A percentile compares a stretch with the other conserved stretches of the same genome.
Conservation (phyloP, 768 basidiomycete species). For the Lactifluus pinguis region DNA sequence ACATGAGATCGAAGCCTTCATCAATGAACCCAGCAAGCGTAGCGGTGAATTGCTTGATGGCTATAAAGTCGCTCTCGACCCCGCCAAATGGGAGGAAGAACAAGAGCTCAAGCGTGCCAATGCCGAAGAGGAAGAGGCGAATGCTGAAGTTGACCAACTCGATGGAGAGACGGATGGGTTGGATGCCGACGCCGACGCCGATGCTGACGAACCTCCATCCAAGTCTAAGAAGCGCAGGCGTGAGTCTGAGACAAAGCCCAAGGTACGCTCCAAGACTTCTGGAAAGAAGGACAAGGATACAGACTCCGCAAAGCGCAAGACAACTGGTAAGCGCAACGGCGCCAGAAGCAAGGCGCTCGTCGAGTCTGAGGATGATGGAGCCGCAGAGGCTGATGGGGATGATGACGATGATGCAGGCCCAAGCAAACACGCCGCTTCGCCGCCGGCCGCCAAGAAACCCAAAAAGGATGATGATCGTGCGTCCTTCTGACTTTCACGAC, state of each 20-base stretch:
- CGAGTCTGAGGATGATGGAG: slow-evolving; percentile 60
- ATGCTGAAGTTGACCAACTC: slow-evolving; percentile 61
- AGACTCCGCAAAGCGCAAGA: slow-evolving; percentile 29
- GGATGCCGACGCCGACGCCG: slow-evolving; percentile 40
- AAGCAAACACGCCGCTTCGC: slow-evolving; percentile 41
- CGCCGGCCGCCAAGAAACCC: slow-evolving; percentile 57
- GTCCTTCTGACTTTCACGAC: slow-evolving; percentile 32
- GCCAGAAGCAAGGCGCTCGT: slow-evolving; percentile 52
- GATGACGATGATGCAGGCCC: slow-evolving; percentile 34
- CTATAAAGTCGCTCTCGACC: slow-evolving; percentile 69
- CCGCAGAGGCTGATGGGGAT: slow-evolving; percentile 25
- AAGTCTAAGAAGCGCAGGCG: slow-evolving; percentile 56
- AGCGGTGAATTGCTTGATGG: slow-evolving; percentile 67
- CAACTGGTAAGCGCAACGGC: slow-evolving; percentile 42
- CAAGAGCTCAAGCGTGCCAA: slow-evolving; percentile 28
- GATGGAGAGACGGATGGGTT: slow-evolving; percentile 39
- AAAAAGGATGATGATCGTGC: slow-evolving; percentile 56
- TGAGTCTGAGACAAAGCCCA: slow-evolving; percentile 41
- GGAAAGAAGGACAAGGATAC: slow-evolving; percentile 38
- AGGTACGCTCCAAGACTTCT: slow-evolving; percentile 37
- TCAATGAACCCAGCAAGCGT: slow-evolving; percentile 69
- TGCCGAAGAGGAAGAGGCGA: slow-evolving; percentile 39
- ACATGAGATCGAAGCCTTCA: slow-evolving; percentile 78
- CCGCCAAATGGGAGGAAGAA: slow-evolving; percentile 54
- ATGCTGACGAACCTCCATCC: slow-evolving; percentile 30